phyloP scores from a whole-genome alignment of 495 filamentous ascomycete species.

The Neurospora hispaniola region DNA sequence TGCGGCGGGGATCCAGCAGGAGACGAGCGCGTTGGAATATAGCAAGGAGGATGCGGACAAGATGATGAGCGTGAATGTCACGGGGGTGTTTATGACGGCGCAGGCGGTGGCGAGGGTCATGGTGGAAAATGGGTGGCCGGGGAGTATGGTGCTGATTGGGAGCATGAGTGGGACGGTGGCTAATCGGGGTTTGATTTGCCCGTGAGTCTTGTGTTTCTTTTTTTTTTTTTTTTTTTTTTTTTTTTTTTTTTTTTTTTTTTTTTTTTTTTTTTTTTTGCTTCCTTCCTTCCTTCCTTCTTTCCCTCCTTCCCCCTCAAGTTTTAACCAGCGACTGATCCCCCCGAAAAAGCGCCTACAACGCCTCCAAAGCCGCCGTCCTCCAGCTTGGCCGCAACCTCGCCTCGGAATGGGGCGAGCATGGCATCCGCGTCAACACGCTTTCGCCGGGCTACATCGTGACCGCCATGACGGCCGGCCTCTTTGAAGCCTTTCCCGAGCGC shows the following conservation, averaged over 20 bases:
- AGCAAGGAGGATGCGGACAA: constrained; percentile 49
- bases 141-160: constrained; percentile 64
- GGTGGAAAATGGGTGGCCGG: constrained; percentile 46
- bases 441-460: constrained; percentile 93
- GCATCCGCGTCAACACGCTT: constrained; percentile 90
- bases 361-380: constrained; percentile 78
- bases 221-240: not conserved
- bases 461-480: constrained; percentile 76
- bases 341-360: constrained; percentile 64
- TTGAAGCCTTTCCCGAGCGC: constrained; percentile 65
- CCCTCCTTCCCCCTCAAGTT: not conserved
- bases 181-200: constrained; percentile 46
- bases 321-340: not conserved
- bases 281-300: not conserved
- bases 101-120: constrained; percentile 69
- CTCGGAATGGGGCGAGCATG: constrained; percentile 72
- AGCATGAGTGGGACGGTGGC: constrained; percentile 75
- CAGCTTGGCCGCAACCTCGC: constrained; percentile 83
- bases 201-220: constrained; percentile 20
- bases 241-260: not conserved
- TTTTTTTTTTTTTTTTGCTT: not conserved
- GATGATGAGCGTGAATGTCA: constrained; percentile 66
- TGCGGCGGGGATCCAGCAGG: constrained; percentile 72
- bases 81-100: constrained; percentile 66
- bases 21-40: constrained; percentile 60